Percentiles rank a stretch among this genome's conserved stretches.
Evolutionary conservation across 1,284 basidiomycete species (phyloP).

Genomic region (Apiotrichum gracile): DNA sequence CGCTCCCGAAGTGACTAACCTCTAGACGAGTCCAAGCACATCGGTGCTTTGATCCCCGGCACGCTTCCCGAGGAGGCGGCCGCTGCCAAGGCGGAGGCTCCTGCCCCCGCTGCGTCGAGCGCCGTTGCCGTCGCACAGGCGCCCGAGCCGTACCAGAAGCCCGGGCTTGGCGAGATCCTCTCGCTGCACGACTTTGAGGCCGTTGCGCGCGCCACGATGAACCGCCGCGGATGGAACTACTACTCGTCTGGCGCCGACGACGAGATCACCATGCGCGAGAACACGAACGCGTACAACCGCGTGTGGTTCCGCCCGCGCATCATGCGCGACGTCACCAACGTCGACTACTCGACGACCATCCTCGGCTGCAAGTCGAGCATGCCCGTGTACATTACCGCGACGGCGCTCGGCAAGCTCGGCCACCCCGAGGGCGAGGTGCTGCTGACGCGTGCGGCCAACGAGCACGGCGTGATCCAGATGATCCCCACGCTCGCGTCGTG

Average conservation of each 20-base stretch:
- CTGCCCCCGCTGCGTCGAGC: slow-evolving; percentile 48
- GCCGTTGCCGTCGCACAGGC: slow-evolving; percentile 2
- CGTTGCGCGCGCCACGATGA: slow-evolving; percentile 66
- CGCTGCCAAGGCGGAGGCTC: slow-evolving; percentile 14
- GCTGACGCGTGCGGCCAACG: slow-evolving; percentile 75
- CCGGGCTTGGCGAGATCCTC: slow-evolving; percentile 68
- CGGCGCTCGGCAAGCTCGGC: slow-evolving; percentile 66
- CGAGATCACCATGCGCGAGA: slow-evolving; percentile 82
- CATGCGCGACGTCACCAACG: slow-evolving; percentile 66
- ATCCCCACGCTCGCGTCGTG: slow-evolving; percentile 84
- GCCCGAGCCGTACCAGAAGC: slow-evolving; percentile 47
- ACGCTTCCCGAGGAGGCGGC: slow-evolving; percentile 45
- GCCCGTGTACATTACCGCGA: slow-evolving; percentile 66
- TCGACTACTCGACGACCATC: slow-evolving; percentile 77
- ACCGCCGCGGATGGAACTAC: slow-evolving; percentile 81
- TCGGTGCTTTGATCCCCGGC: slow-evolving; percentile 63
- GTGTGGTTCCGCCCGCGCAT: slow-evolving; percentile 92
- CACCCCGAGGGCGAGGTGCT: slow-evolving; percentile 88
- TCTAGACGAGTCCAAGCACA: slow-evolving; percentile 27
- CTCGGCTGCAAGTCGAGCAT: slow-evolving; percentile 65
- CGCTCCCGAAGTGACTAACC: neutral
- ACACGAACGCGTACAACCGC: slow-evolving; percentile 77
- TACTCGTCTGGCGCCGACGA: slow-evolving; percentile 82
- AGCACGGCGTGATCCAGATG: slow-evolving; percentile 81
- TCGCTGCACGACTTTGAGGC: slow-evolving; percentile 90